phyloP scores from a whole-genome alignment of 805 yeast genomes.

The Saccharomycopsis sp. region DNA sequence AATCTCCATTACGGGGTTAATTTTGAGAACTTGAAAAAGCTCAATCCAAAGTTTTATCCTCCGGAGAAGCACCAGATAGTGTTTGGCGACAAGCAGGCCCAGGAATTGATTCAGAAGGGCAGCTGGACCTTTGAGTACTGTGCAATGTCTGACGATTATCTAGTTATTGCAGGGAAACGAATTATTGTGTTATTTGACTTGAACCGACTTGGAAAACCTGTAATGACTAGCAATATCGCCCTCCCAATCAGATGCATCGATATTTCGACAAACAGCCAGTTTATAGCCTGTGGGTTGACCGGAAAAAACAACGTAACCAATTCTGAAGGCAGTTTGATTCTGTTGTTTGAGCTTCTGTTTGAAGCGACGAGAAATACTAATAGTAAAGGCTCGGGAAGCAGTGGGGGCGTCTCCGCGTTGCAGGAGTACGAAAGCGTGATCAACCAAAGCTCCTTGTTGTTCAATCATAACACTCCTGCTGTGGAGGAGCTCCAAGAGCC shows the following conservation, averaged over 20 bases:
- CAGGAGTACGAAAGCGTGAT: neutral
- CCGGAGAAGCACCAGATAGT: constrained; percentile 6
- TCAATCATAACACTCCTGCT: neutral
- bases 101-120: constrained; percentile 28
- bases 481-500: neutral
- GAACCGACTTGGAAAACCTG: constrained; percentile 47
- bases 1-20: constrained; percentile 61
- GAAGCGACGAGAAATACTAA: too few relatives aligned
- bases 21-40: constrained; percentile 33
- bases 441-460: neutral
- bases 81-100: constrained; percentile 27
- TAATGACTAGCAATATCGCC: constrained; percentile 61
- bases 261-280: constrained; percentile 53
- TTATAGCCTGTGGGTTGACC: constrained; percentile 75
- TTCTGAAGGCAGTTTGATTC: constrained; percentile 18
- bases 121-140: constrained; percentile 18
- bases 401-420: too few relatives aligned
- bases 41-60: constrained; percentile 22
- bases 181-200: constrained; percentile 60
- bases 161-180: constrained; percentile 68
- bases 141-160: constrained; percentile 26
- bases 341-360: constrained; percentile 10
- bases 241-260: constrained; percentile 79
- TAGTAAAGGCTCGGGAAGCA: too few relatives aligned
- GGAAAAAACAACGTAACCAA: constrained; percentile 49